Base-by-base conservation (phyloP, 2,329 filamentous ascomycete genomes). In the Talaromyces rugulosus region DNA sequence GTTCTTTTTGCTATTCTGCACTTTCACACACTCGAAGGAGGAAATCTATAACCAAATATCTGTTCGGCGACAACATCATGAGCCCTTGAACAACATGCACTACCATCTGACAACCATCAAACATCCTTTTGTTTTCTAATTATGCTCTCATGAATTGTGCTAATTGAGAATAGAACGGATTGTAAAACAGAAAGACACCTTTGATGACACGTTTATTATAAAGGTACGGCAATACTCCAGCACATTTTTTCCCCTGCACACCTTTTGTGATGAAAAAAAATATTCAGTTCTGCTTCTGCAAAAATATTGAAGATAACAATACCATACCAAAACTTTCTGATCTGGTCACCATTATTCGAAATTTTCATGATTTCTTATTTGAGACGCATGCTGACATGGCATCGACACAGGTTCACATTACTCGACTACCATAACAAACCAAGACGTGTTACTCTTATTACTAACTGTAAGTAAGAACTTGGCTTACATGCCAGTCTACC, bases 271-370 rank as follows among this genome's bases (percentile, higher is more conserved):
- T 82, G 80, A 82, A 73, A 79, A 68, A 58, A 76, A 80, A 71
- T 78, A 77, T 80, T 81, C 83, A 85, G 83, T 85, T 85, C 83
- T 85, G 83, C 83, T 85, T 83, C 83, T 84, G 83, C 78, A 84
- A 83, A 74, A 71, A 62, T 68, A 72, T 82, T 85, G 83, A 83
- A 81, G 83, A 85, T 74, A 83, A 78, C 72, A 78, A 78, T 82
- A 83, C 81, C 81, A 82, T 84, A 84, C 82, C 82, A 82, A 79
- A 78, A 78, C 69, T 77, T 79, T 78, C 81, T 83, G 80, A 82
- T 74, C 33, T 61, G 52, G 58, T 51, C 28, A 33, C 51, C 23
- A 4, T 55, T 47, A 56, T 9, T 58, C 31, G 50, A 57, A 61
- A 57, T 55, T 54, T 56, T 64, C 27, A n/a, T 31, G 30, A 55